Base-by-base conservation (phyloP, 345 rosid genomes). In the Gossypium raimondii region DNA sequence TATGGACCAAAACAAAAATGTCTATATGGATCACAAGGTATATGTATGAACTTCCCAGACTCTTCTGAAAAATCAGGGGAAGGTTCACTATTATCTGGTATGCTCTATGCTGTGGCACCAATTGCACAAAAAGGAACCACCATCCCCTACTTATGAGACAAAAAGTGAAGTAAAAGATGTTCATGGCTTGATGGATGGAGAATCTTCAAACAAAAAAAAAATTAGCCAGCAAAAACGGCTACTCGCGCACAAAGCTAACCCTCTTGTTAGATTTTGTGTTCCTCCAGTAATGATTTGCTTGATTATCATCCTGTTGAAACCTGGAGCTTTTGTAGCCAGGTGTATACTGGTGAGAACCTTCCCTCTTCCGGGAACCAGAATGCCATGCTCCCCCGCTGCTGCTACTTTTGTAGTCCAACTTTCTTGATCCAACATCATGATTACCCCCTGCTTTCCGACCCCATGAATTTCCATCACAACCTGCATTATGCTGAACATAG, bases 371-470 rank as follows among this genome's bases (percentile, higher is more conserved):
- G 48, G 64, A 70, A 70, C 82, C 79, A 44, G 50, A 76, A 9
- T 79, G 81, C 85, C 85, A 70, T 63, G 81, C 75, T 75, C 83
- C 80, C 86, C 86, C 76, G 47, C 75, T 82, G 64, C 81, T 77
- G 76, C 45, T 76, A 7, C 76, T 76, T 78, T 72, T 82, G 43
- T 66, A 69, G 66, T 75, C 87, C 72, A 78, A 70, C n/a, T 62
- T 71, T 77, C 75, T 82, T 24, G 66, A 73, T 14, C 72, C 78
- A 38, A 24, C 55, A 57, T 74, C 70, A 68, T 64, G 59, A 34
- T 51, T 60, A 24, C 80, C 77, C 78, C 61, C 11, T 29, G 41
- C 75, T 77, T 76, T 78, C 80, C 80, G 50, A 79, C 78, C 81
- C 70, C 82, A 47, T 62, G 78, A 60, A 82, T 82, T 80, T 52